Evolutionary conservation across 2,329 filamentous ascomycete genomes (phyloP), one percentile per base, ranked within the genome.

Genomic region (Penicillium janthinellum): DNA sequence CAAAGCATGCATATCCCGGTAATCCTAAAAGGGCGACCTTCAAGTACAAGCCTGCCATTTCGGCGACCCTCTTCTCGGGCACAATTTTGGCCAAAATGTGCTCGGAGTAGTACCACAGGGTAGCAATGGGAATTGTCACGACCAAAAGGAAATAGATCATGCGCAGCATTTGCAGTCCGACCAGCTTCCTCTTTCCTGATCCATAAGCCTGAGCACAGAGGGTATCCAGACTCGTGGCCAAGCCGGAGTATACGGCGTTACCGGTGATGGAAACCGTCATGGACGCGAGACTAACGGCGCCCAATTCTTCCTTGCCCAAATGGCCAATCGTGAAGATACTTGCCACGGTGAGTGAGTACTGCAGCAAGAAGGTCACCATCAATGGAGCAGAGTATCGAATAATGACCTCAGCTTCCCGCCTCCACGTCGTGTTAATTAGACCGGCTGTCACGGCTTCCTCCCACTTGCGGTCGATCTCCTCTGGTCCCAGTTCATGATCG

Each of bases 141-240:
- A 83, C 73, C 80, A 89, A 88, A 2, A 95, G 82, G 71, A 95
- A 93, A 71, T 83, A 89, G 1, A 90, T 81, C 90, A 94, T 94
- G 58, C 90, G 84, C 77, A 95, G 90, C 63, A 91, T 83, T 69
- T 95, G 91, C 56, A 95, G 75, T 1, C 91, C 94, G 59, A 98
- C 94, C 5, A 98, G 85, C 67, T 93, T 90, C 72, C 90, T 96
- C 73, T 90, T 90, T 0, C 94, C 94, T 0, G 91, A 96, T 2
- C 95, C 94, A 72, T 96, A 98, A 0, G 95, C 94, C 76, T 98
- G 94, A 0, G 94, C 87, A 74, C 94, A 97, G 2, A 98, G 86
- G 0, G 94, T 98, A 76, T 98, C 94, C 39, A 98, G 82, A 64
- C 89, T 91, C 4, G 94, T 98, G 0, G 92, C 89, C 14, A 98